These are phyloP conservation scores for Arxiozyma slooffiae DNA, from an alignment of 1,139 yeast species.

Conservation along the genomic window DNA sequence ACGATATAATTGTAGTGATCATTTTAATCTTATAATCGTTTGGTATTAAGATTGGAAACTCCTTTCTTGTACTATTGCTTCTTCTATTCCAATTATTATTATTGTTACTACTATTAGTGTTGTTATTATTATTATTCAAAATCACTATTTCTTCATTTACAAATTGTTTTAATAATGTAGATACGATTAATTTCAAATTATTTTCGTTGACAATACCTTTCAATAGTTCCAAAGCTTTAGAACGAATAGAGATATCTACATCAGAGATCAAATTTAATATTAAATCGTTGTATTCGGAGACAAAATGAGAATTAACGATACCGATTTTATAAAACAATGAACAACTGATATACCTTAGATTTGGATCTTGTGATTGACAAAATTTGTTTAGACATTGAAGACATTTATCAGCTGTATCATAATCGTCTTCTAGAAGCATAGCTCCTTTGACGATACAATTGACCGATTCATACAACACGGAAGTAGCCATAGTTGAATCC, in stretches of 20 bases:
- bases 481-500: conserved; percentile 69
- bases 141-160: conserved; percentile 34
- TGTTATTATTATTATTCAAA: conserved; percentile 17
- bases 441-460: conserved; percentile 79
- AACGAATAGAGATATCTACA: conserved; percentile 71
- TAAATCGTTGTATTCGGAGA: conserved; percentile 53
- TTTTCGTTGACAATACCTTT: conserved; percentile 67
- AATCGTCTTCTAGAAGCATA: conserved; percentile 64
- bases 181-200: conserved; percentile 58
- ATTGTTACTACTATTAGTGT: no score
- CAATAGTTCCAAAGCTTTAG: conserved; percentile 70
- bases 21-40: conserved; percentile 53
- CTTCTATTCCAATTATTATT: conserved; percentile 1
- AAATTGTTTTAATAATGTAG: conserved; percentile 59
- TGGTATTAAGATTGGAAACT: conserved; percentile 37
- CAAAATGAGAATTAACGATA: conserved; percentile 61
- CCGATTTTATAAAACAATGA: conserved; percentile 74
- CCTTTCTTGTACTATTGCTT: conserved; percentile 8
- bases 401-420: conserved; percentile 59
- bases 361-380: conserved; percentile 69
- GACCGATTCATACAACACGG: conserved; percentile 82
- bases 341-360: conserved; percentile 78
- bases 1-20: conserved; percentile 42
- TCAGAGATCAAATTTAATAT: conserved; percentile 67
- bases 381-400: conserved; percentile 57